phyloP scores from a whole-genome alignment of 169 alveolate species.

The Eimeria falciformis region DNA sequence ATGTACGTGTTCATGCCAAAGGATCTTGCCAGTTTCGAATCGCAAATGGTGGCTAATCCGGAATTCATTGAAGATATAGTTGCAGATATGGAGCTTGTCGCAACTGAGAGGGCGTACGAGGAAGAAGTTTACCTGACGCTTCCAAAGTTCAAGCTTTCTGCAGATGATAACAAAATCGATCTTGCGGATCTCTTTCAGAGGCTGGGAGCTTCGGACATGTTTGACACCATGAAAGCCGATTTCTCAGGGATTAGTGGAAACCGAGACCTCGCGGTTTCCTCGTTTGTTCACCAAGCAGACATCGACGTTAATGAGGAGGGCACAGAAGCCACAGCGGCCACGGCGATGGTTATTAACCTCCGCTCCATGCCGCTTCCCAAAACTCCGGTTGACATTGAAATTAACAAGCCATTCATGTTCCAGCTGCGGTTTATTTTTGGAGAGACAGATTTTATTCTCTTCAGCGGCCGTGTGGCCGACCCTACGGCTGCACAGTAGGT shows the following conservation, averaged over 20 bases:
- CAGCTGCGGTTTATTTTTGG: slow-evolving; percentile 64
- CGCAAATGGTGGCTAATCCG: slow-evolving; percentile 16
- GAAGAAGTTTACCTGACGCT: slow-evolving; percentile 21
- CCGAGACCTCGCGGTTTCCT: slow-evolving; percentile 56
- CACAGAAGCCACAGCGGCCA: slow-evolving; percentile 74
- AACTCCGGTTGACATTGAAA: not conserved
- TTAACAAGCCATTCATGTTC: slow-evolving; percentile 66
- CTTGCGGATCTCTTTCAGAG: slow-evolving; percentile 37
- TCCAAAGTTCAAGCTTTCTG: slow-evolving; percentile 62
- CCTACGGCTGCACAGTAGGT: slow-evolving; percentile 69
- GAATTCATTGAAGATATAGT: not conserved
- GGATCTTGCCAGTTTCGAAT: slow-evolving; percentile 16
- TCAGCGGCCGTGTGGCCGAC: slow-evolving; percentile 68
- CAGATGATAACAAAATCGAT: slow-evolving; percentile 63
- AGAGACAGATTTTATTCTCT: slow-evolving; percentile 29
- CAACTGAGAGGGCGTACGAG: slow-evolving; percentile 4
- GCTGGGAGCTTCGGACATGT: slow-evolving; percentile 29
- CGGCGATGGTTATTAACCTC: slow-evolving; percentile 72
- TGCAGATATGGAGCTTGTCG: slow-evolving; percentile 19
- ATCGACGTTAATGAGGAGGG: slow-evolving; percentile 72
- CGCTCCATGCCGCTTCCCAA: slow-evolving; percentile 20
- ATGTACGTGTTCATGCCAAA: slow-evolving; percentile 66
- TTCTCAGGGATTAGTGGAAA: slow-evolving; percentile 61
- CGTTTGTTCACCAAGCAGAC: slow-evolving; percentile 73
- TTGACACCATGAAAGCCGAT: slow-evolving; percentile 59